A percentile compares a stretch with the other conserved stretches of the same genome.
Conservation (phyloP, 73 alveolate species). For the Effrenium voratum region DNA sequence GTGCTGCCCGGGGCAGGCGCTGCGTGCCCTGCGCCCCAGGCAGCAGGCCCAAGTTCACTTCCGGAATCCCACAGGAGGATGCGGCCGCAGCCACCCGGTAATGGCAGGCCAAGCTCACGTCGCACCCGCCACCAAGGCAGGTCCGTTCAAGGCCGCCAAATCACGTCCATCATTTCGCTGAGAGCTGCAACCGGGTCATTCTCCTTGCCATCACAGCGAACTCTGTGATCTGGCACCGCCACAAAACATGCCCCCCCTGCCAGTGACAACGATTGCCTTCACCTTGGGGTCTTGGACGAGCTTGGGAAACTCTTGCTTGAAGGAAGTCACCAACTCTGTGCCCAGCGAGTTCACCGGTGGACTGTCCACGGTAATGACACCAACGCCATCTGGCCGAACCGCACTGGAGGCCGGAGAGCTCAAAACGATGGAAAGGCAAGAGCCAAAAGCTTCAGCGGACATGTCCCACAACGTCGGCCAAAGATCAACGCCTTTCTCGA, state of each 20-base stretch:
- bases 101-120: constrained; percentile 20
- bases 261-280: constrained; percentile 68
- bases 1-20: constrained; percentile 76
- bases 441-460: too few species aligned
- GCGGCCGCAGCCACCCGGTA: background rate
- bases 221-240: constrained; percentile 87
- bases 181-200: constrained; percentile 71
- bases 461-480: too few species aligned
- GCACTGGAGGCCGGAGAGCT: too few species aligned
- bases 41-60: constrained; percentile 72
- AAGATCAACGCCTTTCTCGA: too few species aligned
- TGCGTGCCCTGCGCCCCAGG: constrained; percentile 90
- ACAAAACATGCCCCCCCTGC: constrained; percentile 54
- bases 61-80: constrained; percentile 15
- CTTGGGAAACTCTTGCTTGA: constrained; percentile 73
- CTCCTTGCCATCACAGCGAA: constrained; percentile 9
- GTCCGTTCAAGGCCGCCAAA: constrained; percentile 17
- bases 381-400: too few species aligned
- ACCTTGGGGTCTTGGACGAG: constrained; percentile 62
- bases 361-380: constrained; percentile 64
- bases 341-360: constrained; percentile 85
- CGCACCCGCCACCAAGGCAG: background rate
- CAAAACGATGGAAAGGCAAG: too few species aligned
- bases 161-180: constrained; percentile 87
- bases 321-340: constrained; percentile 57